Conservation (phyloP, 1,284 basidiomycete species). For the Ustilago crameri region DNA sequence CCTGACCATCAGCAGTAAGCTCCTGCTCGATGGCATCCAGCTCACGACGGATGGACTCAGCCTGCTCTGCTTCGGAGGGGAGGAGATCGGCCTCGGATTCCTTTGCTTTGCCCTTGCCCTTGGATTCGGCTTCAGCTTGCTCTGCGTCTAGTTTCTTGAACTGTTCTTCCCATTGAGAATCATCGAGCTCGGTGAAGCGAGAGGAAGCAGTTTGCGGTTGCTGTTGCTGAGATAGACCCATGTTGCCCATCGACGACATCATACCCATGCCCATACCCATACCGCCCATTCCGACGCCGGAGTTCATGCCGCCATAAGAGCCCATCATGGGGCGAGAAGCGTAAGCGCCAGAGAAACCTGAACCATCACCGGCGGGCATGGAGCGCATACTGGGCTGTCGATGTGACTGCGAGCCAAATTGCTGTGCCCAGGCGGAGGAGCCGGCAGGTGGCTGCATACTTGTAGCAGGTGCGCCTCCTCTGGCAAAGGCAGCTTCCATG, state of each 20-base stretch:
- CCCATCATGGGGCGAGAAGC: constrained; percentile 49
- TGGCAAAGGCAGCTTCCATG: constrained; percentile 56
- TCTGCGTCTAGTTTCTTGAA: constrained; percentile 62
- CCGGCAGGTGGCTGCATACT: constrained; percentile 26
- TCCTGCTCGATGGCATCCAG: constrained; percentile 62
- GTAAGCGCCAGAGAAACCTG: constrained; percentile 28
- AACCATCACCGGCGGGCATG: constrained; percentile 19
- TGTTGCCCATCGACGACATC: constrained; percentile 41
- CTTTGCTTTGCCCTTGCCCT: constrained; percentile 60
- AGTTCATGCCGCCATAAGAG: constrained; percentile 42
- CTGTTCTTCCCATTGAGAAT: constrained; percentile 64
- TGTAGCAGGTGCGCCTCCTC: constrained; percentile 22
- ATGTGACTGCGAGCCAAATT: constrained; percentile 40
- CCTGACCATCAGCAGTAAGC: constrained; percentile 51
- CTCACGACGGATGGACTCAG: constrained; percentile 53
- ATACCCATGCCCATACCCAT: constrained; percentile 43
- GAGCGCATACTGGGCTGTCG: constrained; percentile 19
- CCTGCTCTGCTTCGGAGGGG: constrained; percentile 58
- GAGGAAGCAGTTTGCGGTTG: constrained; percentile 30
- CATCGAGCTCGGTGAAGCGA: constrained; percentile 61
- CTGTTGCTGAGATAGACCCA: constrained; percentile 17
- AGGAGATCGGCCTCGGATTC: constrained; percentile 38
- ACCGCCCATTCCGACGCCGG: constrained; percentile 45
- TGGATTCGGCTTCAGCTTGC: constrained; percentile 50
- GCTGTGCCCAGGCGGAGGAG: constrained; percentile 53